Evolutionary conservation across 2,329 filamentous ascomycete species (phyloP).

Genomic region (Ophiostoma himal-ulmi): DNA sequence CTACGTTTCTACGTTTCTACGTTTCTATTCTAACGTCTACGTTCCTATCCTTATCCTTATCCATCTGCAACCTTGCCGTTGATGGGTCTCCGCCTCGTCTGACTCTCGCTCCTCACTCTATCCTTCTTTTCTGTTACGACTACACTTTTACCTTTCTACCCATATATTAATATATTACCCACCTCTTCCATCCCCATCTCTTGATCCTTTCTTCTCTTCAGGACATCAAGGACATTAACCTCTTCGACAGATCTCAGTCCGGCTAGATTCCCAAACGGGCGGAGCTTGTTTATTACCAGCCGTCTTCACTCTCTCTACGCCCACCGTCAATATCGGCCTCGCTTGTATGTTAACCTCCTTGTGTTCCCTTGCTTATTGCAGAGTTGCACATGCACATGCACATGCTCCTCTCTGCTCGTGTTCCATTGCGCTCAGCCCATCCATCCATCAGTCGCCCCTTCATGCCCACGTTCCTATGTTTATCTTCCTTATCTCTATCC

Average conservation of each 20-base stretch:
- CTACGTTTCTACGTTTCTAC: neutral
- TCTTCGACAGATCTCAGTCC: constrained; percentile 15
- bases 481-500: neutral
- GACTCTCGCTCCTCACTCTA: neutral
- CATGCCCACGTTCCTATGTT: neutral
- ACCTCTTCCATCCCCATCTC: neutral
- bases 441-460: neutral
- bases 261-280: constrained; percentile 19
- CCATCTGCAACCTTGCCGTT: constrained; percentile 23
- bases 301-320: neutral
- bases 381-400: neutral
- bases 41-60: constrained; percentile 16
- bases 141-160: neutral
- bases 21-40: neutral
- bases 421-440: neutral
- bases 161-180: neutral
- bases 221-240: constrained; percentile 16
- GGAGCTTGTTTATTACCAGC: neutral
- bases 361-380: neutral
- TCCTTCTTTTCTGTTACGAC: neutral
- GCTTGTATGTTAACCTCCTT: neutral
- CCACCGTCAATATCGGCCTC: neutral
- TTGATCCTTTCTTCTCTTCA: neutral
- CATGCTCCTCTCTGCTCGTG: neutral
- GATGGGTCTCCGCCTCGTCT: constrained; percentile 13